Conservation (phyloP, 768 basidiomycete species). For the Tremella mesenterica region DNA sequence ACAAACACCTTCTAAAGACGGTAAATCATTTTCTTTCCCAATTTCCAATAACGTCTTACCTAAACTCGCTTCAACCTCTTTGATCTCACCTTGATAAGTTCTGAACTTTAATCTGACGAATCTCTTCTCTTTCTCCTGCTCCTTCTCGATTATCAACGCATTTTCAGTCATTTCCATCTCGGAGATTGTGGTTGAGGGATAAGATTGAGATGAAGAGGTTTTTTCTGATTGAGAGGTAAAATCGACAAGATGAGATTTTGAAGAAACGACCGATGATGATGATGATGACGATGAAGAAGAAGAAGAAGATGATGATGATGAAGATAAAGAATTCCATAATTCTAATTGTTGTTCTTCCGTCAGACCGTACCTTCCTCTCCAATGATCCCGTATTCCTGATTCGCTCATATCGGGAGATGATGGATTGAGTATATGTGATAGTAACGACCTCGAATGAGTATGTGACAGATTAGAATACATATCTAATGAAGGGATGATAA, state of each 20-base stretch:
- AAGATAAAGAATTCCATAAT: slow-evolving; percentile 14
- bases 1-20: slow-evolving; percentile 39
- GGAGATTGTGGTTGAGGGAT: neutral
- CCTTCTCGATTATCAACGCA: neutral
- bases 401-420: slow-evolving; percentile 21
- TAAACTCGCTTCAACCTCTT: slow-evolving; percentile 13
- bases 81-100: slow-evolving; percentile 31
- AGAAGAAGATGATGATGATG: neutral
- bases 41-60: slow-evolving; percentile 35
- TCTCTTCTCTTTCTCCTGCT: neutral
- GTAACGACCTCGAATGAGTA: slow-evolving; percentile 52
- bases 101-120: slow-evolving; percentile 26
- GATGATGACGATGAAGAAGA: too few relatives aligned
- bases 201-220: too few relatives aligned
- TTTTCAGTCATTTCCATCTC: neutral
- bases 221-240: neutral
- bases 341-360: slow-evolving; percentile 52
- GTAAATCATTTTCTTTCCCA: slow-evolving; percentile 30
- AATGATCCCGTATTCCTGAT: slow-evolving; percentile 47
- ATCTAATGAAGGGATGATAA: slow-evolving; percentile 39
- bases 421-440: slow-evolving; percentile 49
- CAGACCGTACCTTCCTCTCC: slow-evolving; percentile 67
- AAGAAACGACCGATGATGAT: neutral
- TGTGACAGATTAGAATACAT: slow-evolving; percentile 61
- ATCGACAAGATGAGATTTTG: neutral